Base-by-base conservation (phyloP, 2,329 filamentous ascomycete genomes). In the Dothistroma septosporum region DNA sequence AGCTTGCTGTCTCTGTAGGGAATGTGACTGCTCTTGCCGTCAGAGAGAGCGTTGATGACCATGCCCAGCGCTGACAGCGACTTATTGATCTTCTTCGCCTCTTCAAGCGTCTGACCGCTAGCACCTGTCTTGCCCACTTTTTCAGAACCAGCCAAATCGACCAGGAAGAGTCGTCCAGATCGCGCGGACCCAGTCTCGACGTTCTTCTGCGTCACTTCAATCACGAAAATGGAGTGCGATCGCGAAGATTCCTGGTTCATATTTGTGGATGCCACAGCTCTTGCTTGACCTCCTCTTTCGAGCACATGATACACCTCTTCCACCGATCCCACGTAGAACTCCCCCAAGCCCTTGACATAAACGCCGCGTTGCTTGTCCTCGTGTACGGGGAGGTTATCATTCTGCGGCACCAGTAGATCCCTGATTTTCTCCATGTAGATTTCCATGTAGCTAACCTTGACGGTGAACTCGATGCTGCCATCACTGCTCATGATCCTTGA, bases 31-130 rank as follows among this genome's bases (percentile, higher is more conserved):
- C 92, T 96, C 89, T 96, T 97, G 74, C 92, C 93, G 75, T 97
- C 94, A 2, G 94, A 97, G 70, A 99, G 80, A 57, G 92, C 87
- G 78, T 97, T 97, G 83, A 99, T 99, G 79, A 97, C 94, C 92
- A 97, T 97, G 71, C 94, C 94, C 62, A 99, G 83, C 58, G 94
- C 92, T 79, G 92, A 97, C 80, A 99, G 84, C 83, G 92, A 97
- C 84, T 97, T 97, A 84, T 99, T 99, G 84, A 99, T 99, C 83
- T 99, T 99, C 83, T 97, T 97, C 63, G 94, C 94, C 76, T 99
- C 94, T 76, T 97, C 94, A 48, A 99, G 82, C 4, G 93, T 97
- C 78, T 97, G 94, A 60, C 94, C 94, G 75, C 91, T 97, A 64
- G 94, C 94, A 69, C 94, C 94, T 32, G 94, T 99, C 84, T 99